phyloP scores from a whole-genome alignment of 225 moss, liverwort and hornwort genomes.

The Thuidium tamariscinum region DNA sequence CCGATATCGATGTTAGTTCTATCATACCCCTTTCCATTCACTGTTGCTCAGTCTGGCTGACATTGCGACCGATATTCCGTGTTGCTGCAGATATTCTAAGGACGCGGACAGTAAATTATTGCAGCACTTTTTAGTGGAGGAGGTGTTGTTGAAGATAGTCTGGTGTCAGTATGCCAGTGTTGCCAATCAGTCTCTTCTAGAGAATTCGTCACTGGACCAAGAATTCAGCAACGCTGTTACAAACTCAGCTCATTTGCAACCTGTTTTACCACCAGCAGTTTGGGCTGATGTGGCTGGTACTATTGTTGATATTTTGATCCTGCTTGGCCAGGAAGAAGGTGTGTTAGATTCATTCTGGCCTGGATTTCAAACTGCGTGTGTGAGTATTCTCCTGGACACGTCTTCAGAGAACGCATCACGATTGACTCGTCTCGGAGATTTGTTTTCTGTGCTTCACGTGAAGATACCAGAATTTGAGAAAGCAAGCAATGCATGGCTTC shows the following conservation, averaged over 20 bases:
- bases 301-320: slow-evolving; percentile 47
- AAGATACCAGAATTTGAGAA: slow-evolving; percentile 29
- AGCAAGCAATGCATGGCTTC: slow-evolving; percentile 37
- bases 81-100: slow-evolving; percentile 40
- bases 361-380: slow-evolving; percentile 55
- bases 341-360: slow-evolving; percentile 65
- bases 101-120: slow-evolving; percentile 30
- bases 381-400: slow-evolving; percentile 43
- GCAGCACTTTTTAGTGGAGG: slow-evolving; percentile 54
- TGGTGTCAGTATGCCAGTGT: slow-evolving; percentile 62
- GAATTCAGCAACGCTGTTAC: neutral
- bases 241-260: neutral
- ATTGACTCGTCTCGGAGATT: slow-evolving; percentile 49
- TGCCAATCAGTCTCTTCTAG: neutral
- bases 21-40: neutral
- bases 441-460: slow-evolving; percentile 44
- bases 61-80: neutral
- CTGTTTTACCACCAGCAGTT: slow-evolving; percentile 20
- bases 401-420: slow-evolving; percentile 22
- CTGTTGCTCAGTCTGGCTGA: neutral
- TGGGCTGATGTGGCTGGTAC: slow-evolving; percentile 34
- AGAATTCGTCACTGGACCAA: slow-evolving; percentile 1
- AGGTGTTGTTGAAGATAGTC: slow-evolving; percentile 58
- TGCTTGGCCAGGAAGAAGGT: slow-evolving; percentile 27
- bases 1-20: neutral